phyloP scores from a whole-genome alignment of 495 filamentous ascomycete genomes.

The Neurospora sp. region DNA sequence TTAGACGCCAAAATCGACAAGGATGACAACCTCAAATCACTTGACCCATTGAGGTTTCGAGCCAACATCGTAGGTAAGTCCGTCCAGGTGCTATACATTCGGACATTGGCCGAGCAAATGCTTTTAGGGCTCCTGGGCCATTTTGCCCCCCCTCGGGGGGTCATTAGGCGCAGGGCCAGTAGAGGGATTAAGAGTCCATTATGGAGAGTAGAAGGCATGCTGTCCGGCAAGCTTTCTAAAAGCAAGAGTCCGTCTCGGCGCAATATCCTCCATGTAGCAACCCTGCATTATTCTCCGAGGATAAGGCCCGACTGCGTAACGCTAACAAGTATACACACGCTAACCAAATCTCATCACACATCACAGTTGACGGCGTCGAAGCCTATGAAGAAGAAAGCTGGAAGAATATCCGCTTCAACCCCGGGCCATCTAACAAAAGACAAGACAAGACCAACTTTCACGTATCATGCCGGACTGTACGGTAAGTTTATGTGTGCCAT shows the following conservation, averaged over 20 bases:
- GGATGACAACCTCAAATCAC: conserved; percentile 27
- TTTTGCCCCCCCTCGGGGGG: neutral
- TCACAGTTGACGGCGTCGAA: conserved; percentile 27
- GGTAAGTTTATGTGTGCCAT: conserved; percentile 21
- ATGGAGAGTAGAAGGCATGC: neutral
- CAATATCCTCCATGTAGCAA: neutral
- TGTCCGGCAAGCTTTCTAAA: neutral
- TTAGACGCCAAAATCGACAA: conserved; percentile 47
- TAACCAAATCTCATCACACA: neutral
- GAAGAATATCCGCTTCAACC: conserved; percentile 59
- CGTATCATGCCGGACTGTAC: conserved; percentile 61
- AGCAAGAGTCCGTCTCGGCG: neutral
- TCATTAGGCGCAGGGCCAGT: neutral
- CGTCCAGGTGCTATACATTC: neutral
- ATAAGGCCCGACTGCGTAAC: neutral
- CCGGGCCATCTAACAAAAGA: conserved; percentile 16
- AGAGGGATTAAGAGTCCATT: neutral
- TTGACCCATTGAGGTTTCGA: conserved; percentile 66
- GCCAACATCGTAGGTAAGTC: conserved; percentile 66
- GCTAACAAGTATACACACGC: neutral
- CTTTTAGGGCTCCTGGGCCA: neutral
- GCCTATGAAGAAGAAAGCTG: conserved; percentile 62
- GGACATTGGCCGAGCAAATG: neutral
- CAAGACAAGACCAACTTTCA: conserved; percentile 27
- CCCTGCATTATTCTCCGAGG: neutral